These are phyloP conservation scores for Saturnispora sanitii DNA, from an alignment of 805 yeast genomes.

Conservation along the genomic window DNA sequence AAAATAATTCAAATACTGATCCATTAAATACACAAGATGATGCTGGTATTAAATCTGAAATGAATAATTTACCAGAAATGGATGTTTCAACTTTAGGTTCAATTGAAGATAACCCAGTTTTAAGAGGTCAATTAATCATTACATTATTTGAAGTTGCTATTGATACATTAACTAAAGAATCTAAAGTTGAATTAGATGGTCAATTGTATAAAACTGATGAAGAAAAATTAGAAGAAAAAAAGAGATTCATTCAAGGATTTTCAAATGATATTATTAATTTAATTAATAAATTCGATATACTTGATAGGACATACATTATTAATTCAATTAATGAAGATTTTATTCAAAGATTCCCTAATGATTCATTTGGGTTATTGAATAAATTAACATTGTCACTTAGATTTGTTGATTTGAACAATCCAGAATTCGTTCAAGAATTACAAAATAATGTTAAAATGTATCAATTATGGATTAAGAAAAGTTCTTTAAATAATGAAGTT, in stretches of 20 bases:
- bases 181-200: slow-evolving; percentile 14
- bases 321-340: slow-evolving; percentile 53
- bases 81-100: slow-evolving; percentile 79
- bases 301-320: slow-evolving; percentile 60
- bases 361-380: slow-evolving; percentile 31
- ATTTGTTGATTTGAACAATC: slow-evolving; percentile 31
- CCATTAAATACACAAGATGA: no score
- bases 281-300: slow-evolving; percentile 59
- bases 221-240: slow-evolving; percentile 3
- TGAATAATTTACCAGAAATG: slow-evolving; percentile 70
- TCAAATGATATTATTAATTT: slow-evolving; percentile 37
- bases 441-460: slow-evolving; percentile 66
- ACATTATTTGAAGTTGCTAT: slow-evolving; percentile 62
- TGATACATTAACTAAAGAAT: slow-evolving; percentile 32
- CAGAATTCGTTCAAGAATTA: slow-evolving; percentile 45
- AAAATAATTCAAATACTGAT: slow-evolving; percentile 23
- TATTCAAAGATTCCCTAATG: slow-evolving; percentile 31
- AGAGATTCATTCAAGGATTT: slow-evolving; percentile 12
- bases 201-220: slow-evolving; percentile 34
- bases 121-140: slow-evolving; percentile 63
- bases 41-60: slow-evolving; percentile 49
- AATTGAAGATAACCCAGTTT: slow-evolving; percentile 73
- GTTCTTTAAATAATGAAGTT: slow-evolving; percentile 21
- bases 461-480: slow-evolving; percentile 41
- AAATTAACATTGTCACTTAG: slow-evolving; percentile 66